These are phyloP conservation scores for Phytophthora cactorum DNA, from an alignment of 352 stramenopile genomes.

Conservation along the genomic window DNA sequence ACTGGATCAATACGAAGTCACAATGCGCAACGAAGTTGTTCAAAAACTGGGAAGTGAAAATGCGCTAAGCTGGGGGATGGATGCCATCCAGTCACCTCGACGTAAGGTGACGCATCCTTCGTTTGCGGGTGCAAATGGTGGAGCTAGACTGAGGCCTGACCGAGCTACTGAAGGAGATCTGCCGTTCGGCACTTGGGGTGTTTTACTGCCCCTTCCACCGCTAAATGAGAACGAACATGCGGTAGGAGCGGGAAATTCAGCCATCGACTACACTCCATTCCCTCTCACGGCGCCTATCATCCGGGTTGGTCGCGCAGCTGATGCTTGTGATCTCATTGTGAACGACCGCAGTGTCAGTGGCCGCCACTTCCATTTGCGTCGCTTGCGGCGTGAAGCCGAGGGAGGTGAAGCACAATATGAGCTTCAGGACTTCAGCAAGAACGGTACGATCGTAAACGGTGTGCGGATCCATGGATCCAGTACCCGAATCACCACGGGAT, in stretches of 20 bases:
- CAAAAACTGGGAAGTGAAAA: conserved; percentile 80
- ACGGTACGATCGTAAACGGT: conserved; percentile 90
- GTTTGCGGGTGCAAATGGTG: conserved; percentile 14
- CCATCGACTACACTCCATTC: conserved; percentile 65
- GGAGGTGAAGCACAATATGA: conserved; percentile 71
- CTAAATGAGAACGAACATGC: conserved; percentile 63
- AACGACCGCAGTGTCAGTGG: conserved; percentile 90
- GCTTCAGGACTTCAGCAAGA: conserved; percentile 91
- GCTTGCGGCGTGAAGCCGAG: conserved; percentile 62
- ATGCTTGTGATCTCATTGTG: conserved; percentile 89
- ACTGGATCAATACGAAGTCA: conserved; percentile 66
- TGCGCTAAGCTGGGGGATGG: conserved; percentile 79
- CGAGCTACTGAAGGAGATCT: conserved; percentile 36
- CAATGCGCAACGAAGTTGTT: conserved; percentile 69
- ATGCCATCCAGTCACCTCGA: conserved; percentile 83
- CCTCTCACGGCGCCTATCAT: conserved; percentile 75
- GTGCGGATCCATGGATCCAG: conserved; percentile 84
- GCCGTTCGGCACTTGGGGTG: conserved; percentile 75
- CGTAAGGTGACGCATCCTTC: conserved; percentile 45
- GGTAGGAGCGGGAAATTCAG: conserved; percentile 18
- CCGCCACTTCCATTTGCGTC: conserved; percentile 83
- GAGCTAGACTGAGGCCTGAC: conserved; percentile 9
- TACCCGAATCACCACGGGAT: conserved; percentile 69
- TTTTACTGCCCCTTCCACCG: conserved; percentile 72
- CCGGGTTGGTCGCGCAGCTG: conserved; percentile 75